A percentile compares a stretch with the other conserved stretches of the same genome.
phyloP scores from a whole-genome alignment of 2,329 filamentous ascomycete species.

The Epichloe baconii region DNA sequence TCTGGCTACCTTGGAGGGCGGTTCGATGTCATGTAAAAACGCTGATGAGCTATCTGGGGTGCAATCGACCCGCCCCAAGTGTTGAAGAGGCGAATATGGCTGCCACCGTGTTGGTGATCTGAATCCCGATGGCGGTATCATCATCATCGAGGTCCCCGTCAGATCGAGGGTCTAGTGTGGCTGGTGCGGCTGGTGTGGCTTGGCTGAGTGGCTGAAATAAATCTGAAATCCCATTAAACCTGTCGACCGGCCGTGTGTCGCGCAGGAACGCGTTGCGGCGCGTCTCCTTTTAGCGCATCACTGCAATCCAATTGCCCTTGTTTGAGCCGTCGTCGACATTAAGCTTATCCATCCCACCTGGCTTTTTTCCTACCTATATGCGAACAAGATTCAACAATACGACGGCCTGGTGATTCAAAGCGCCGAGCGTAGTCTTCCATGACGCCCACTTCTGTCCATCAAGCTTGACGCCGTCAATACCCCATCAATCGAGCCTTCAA shows the following conservation, averaged over 20 bases:
- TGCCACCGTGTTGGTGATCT: neutral
- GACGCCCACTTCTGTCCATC: slow-evolving; percentile 7
- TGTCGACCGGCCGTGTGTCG: slow-evolving; percentile 14
- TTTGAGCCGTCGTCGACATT: neutral
- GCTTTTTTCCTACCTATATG: neutral
- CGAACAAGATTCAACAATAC: neutral
- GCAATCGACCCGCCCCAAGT: neutral
- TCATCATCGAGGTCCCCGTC: neutral
- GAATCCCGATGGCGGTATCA: neutral
- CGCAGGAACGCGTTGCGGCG: slow-evolving; percentile 17
- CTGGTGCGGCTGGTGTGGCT: neutral
- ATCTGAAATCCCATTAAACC: slow-evolving; percentile 19
- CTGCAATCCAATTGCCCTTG: neutral
- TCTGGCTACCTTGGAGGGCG: slow-evolving; percentile 17
- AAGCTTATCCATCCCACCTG: neutral
- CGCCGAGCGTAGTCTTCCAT: slow-evolving; percentile 7
- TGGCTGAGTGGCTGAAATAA: slow-evolving; percentile 6
- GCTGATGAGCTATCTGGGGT: neutral
- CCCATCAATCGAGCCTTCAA: slow-evolving; percentile 10
- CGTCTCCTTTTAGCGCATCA: slow-evolving; percentile 16
- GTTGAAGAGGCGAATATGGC: neutral
- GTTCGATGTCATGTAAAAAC: slow-evolving; percentile 4
- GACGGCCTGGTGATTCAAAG: neutral
- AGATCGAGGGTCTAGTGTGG: neutral
- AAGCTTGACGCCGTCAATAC: slow-evolving; percentile 7